These are phyloP conservation scores for Decorospora gaudefroyi DNA, from an alignment of 2,329 filamentous ascomycete species.

Conservation along the genomic window DNA sequence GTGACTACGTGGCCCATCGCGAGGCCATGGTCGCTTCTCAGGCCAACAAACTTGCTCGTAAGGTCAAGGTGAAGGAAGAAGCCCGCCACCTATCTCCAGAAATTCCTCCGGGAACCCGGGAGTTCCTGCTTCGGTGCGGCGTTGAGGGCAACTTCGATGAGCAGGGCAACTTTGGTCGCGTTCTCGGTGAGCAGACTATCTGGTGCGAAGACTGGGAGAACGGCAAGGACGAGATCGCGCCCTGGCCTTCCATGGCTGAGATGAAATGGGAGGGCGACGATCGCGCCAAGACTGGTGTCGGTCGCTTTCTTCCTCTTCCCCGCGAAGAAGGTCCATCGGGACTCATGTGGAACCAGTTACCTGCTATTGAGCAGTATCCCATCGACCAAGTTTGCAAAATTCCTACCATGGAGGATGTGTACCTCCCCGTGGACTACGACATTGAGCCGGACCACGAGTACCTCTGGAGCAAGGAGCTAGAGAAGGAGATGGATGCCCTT, in stretches of 20 bases:
- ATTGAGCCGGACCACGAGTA: conserved; percentile 37
- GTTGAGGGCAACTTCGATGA: conserved; percentile 31
- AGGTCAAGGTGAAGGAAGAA: conserved; percentile 21
- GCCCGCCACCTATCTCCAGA: conserved; percentile 3
- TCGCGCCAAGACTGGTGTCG: conserved; percentile 51
- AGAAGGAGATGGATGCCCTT: conserved; percentile 35
- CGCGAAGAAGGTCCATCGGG: conserved; percentile 49
- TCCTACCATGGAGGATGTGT: conserved; percentile 46
- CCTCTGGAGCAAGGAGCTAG: conserved; percentile 34
- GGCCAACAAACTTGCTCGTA: conserved; percentile 19
- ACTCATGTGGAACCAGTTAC: conserved; percentile 51
- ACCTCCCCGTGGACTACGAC: conserved; percentile 45
- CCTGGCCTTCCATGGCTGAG: conserved; percentile 50
- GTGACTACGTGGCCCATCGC: conserved; percentile 40
- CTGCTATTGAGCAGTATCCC: conserved; percentile 44
- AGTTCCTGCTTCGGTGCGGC: conserved; percentile 21
- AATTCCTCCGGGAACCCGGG: conserved; percentile 16
- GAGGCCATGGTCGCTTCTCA: conserved; percentile 30
- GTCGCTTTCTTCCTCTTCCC: conserved; percentile 51
- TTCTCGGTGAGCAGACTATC: conserved; percentile 48
- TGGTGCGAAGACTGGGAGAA: conserved; percentile 46
- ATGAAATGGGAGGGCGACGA: conserved; percentile 56
- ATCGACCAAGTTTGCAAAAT: conserved; percentile 48
- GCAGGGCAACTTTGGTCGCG: conserved; percentile 32
- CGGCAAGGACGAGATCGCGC: conserved; percentile 45